phyloP scores from a whole-genome alignment of 257 asterid species.

The Ballota nigra region DNA sequence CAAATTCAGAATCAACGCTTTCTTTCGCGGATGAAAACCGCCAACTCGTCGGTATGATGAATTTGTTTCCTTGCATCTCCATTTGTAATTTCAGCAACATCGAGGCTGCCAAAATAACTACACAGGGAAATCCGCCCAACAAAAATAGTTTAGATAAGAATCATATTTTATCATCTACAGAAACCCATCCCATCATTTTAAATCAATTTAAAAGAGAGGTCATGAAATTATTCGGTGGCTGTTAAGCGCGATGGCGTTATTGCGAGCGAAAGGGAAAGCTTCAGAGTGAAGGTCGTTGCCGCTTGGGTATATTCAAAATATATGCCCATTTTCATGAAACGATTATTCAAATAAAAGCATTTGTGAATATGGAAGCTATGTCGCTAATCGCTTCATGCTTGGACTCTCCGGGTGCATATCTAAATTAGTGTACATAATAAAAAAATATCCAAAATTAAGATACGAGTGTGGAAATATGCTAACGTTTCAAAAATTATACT shows the following conservation, averaged over 20 bases:
- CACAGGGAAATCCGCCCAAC: constrained; percentile 6
- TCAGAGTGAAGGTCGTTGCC: neutral
- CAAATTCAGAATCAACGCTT: neutral
- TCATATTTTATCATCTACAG: neutral
- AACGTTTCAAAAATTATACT: too few species aligned
- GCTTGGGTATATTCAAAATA: too few species aligned
- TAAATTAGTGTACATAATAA: too few species aligned
- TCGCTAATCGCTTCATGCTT: too few species aligned
- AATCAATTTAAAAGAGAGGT: neutral
- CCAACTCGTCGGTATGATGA: neutral
- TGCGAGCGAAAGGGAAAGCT: neutral
- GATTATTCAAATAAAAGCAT: too few species aligned
- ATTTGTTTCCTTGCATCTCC: neutral
- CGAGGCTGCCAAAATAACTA: neutral
- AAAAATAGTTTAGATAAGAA: neutral
- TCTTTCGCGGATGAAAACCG: neutral
- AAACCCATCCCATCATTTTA: neutral
- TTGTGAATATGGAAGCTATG: too few species aligned
- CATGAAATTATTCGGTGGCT: neutral
- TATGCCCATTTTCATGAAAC: too few species aligned
- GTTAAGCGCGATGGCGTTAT: neutral
- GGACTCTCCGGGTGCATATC: too few species aligned
- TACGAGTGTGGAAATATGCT: too few species aligned
- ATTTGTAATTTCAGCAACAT: neutral
- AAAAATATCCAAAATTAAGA: too few species aligned